phyloP scores from a whole-genome alignment of 1,284 basidiomycete species.

The Apiotrichum domesticum region DNA sequence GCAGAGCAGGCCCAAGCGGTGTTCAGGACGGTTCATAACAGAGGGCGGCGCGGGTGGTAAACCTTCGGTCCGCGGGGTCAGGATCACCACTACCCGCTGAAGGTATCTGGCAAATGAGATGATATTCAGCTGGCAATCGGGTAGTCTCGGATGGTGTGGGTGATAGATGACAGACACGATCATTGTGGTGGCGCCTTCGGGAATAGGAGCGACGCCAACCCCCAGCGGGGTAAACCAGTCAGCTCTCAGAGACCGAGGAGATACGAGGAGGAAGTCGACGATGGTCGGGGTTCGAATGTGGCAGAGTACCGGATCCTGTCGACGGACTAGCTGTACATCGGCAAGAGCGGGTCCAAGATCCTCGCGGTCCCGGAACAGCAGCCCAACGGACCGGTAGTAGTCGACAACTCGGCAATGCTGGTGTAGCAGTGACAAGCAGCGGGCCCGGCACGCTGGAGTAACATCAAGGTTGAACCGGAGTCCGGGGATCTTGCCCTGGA shows the following conservation, averaged over 20 bases:
- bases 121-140: background rate
- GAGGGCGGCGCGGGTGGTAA: background rate
- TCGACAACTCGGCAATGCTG: background rate
- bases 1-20: background rate
- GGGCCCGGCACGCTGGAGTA: background rate
- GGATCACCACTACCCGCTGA: background rate
- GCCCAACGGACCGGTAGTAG: background rate
- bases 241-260: background rate
- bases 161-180: background rate
- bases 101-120: background rate
- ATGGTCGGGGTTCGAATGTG: background rate
- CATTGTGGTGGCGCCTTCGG: conserved; percentile 1
- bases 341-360: background rate
- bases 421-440: background rate
- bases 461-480: background rate
- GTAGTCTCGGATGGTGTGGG: background rate
- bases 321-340: background rate
- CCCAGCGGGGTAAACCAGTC: background rate
- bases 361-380: background rate
- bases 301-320: conserved; percentile 1
- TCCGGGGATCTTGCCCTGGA: background rate
- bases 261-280: background rate
- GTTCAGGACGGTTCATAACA: background rate
- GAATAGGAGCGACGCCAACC: background rate
- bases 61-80: background rate